Evolutionary conservation across 2,329 filamentous ascomycete genomes (phyloP).

Genomic region (Parasarocladium wereldwijsianum): DNA sequence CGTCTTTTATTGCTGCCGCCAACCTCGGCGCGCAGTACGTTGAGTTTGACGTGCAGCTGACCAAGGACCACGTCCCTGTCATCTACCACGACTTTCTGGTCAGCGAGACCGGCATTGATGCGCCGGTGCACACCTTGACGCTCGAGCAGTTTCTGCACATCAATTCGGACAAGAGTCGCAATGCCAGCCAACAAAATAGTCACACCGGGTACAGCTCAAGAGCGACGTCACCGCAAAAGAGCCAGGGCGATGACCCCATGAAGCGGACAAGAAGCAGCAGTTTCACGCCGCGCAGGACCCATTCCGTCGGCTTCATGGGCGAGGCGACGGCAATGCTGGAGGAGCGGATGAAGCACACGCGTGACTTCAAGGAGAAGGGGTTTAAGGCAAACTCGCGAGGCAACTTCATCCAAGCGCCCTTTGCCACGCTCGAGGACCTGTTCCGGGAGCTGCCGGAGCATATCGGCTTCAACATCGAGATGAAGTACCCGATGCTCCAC

Average conservation of each 20-base stretch:
- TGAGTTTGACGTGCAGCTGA: slow-evolving; percentile 82
- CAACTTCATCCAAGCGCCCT: slow-evolving; percentile 89
- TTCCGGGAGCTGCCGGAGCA: slow-evolving; percentile 70
- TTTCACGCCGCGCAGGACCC: slow-evolving; percentile 31
- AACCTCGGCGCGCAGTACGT: slow-evolving; percentile 73
- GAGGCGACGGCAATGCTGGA: slow-evolving; percentile 27
- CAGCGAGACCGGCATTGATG: slow-evolving; percentile 93
- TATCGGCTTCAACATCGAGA: slow-evolving; percentile 95
- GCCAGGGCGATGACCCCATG: slow-evolving; percentile 2
- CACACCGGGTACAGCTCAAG: not conserved
- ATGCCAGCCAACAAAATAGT: slow-evolving; percentile 1
- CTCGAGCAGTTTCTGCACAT: slow-evolving; percentile 92
- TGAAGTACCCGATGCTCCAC: slow-evolving; percentile 98
- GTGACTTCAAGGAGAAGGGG: slow-evolving; percentile 85
- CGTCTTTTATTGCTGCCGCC: slow-evolving; percentile 89
- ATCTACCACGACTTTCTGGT: slow-evolving; percentile 98
- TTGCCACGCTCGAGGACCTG: slow-evolving; percentile 87
- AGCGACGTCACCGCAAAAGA: slow-evolving; percentile 4
- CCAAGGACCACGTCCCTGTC: slow-evolving; percentile 96
- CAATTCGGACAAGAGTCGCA: slow-evolving; percentile 37
- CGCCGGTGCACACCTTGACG: slow-evolving; percentile 87
- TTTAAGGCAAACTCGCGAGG: slow-evolving; percentile 93
- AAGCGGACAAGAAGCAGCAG: slow-evolving; percentile 21
- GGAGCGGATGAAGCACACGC: slow-evolving; percentile 93
- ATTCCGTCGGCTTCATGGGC: slow-evolving; percentile 38